Percentiles rank a stretch among this genome's conserved stretches.
phyloP scores from a whole-genome alignment of 768 basidiomycete genomes.

The Neoboletus magnificus region DNA sequence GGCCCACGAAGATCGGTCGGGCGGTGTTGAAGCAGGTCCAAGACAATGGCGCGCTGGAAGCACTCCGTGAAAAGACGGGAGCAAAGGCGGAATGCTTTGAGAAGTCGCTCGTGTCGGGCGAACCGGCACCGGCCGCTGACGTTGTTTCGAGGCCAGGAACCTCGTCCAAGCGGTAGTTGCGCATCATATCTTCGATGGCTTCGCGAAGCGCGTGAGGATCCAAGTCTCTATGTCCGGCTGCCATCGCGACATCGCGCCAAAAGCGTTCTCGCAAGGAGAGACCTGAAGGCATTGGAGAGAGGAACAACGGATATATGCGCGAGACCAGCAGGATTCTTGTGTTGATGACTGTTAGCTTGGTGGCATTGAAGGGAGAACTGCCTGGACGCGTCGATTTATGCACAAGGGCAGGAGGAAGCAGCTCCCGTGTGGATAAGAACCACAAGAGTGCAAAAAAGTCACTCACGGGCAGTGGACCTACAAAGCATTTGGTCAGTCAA shows the following conservation, averaged over 20 bases:
- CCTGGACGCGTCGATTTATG: slow-evolving; percentile 4
- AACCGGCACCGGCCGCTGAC: background rate
- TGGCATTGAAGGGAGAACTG: background rate
- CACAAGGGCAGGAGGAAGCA: background rate
- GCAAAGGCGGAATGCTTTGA: slow-evolving; percentile 15
- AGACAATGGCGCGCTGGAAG: background rate
- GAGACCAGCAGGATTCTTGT: background rate
- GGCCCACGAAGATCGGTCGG: slow-evolving; percentile 15
- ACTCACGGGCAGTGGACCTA: slow-evolving; percentile 18
- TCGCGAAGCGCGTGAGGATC: slow-evolving; percentile 17
- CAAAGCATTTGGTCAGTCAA: slow-evolving; percentile 9
- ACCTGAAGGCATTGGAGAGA: slow-evolving; percentile 12
- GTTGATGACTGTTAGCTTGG: too few species aligned
- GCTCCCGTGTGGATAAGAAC: background rate
- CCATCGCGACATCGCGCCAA: slow-evolving; percentile 23
- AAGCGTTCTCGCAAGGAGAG: slow-evolving; percentile 20
- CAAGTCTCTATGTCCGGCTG: background rate
- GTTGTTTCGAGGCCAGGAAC: slow-evolving; percentile 14
- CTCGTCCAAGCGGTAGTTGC: slow-evolving; percentile 20
- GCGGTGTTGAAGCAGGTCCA: background rate
- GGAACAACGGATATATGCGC: slow-evolving; percentile 4
- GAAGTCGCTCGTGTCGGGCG: slow-evolving; percentile 12
- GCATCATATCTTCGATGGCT: slow-evolving; percentile 23
- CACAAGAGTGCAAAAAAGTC: background rate
- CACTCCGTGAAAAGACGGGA: slow-evolving; percentile 17